Evolutionary conservation across 345 rosid genomes (phyloP).

Genomic region (Rhodamnia rubescens): DNA sequence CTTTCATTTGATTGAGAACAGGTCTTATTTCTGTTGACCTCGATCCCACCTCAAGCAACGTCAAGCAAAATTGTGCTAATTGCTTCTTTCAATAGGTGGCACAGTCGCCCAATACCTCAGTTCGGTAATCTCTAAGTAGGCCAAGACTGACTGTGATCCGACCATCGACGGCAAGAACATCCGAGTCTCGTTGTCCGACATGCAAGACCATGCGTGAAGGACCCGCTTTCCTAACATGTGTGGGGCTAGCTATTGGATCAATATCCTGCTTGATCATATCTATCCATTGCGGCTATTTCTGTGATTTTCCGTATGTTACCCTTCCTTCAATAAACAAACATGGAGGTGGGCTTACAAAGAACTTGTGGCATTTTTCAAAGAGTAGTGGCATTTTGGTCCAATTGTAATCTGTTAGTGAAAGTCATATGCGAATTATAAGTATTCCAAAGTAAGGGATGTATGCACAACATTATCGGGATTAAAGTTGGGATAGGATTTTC

Average conservation of each 20-base stretch:
- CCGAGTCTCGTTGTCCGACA: not conserved
- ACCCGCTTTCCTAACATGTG: not conserved
- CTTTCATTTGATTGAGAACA: conserved; percentile 6
- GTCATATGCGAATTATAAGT: no score
- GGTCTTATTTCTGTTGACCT: not conserved
- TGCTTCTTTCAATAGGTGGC: not conserved
- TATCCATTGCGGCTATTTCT: no score
- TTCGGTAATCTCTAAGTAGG: no score
- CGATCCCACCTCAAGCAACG: not conserved
- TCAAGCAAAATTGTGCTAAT: not conserved
- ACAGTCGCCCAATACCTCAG: not conserved
- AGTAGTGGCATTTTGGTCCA: no score
- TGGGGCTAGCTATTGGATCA: not conserved
- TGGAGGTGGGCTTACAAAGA: not conserved
- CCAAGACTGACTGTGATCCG: no score
- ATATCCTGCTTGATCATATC: no score
- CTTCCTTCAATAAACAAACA: not conserved
- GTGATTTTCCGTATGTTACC: not conserved
- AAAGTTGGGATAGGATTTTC: not conserved
- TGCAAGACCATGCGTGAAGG: not conserved
- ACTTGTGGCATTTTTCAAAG: not conserved
- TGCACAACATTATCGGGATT: not conserved
- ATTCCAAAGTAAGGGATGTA: not conserved
- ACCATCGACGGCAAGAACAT: not conserved
- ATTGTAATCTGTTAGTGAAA: no score